phyloP scores from a whole-genome alignment of 2,329 filamentous ascomycete genomes.

The Aspergillus jensenii region DNA sequence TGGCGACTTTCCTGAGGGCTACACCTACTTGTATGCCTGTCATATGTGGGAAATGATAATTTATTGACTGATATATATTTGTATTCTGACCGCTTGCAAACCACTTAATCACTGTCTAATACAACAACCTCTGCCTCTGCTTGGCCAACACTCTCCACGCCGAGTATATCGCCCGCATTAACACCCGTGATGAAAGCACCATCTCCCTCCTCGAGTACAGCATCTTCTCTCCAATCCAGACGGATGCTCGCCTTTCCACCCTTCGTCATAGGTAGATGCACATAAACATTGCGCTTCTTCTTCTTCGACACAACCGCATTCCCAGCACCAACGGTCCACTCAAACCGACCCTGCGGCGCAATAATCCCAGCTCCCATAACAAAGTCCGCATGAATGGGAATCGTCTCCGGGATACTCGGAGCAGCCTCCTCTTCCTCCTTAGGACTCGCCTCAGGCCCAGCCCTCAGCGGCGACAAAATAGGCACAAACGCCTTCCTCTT shows the following conservation, averaged over 20 bases:
- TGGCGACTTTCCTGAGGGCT: no score
- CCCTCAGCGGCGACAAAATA: conserved; percentile 74
- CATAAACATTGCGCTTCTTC: conserved; percentile 67
- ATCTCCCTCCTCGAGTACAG: conserved; percentile 72
- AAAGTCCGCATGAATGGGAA: conserved; percentile 81
- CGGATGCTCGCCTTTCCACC: conserved; percentile 70
- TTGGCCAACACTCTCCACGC: conserved; percentile 67
- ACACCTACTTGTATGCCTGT: no score
- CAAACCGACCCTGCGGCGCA: conserved; percentile 62
- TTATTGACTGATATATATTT: no score
- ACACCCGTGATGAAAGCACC: conserved; percentile 72
- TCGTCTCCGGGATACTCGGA: conserved; percentile 64
- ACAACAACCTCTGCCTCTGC: conserved; percentile 69
- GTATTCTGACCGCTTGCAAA: not conserved
- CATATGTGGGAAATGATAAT: no score
- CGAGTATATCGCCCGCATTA: conserved; percentile 63
- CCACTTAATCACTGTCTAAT: conserved; percentile 58
- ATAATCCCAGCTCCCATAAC: conserved; percentile 79
- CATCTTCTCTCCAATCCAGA: conserved; percentile 65
- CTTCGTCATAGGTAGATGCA: conserved; percentile 80
- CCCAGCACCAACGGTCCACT: conserved; percentile 67
- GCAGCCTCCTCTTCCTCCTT: conserved; percentile 65
- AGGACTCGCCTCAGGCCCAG: conserved; percentile 60
- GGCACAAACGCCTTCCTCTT: conserved; percentile 71
- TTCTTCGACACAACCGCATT: conserved; percentile 34